Evolutionary conservation across 2,329 filamentous ascomycete genomes (phyloP).

Genomic region (Ascochyta rabiei): DNA sequence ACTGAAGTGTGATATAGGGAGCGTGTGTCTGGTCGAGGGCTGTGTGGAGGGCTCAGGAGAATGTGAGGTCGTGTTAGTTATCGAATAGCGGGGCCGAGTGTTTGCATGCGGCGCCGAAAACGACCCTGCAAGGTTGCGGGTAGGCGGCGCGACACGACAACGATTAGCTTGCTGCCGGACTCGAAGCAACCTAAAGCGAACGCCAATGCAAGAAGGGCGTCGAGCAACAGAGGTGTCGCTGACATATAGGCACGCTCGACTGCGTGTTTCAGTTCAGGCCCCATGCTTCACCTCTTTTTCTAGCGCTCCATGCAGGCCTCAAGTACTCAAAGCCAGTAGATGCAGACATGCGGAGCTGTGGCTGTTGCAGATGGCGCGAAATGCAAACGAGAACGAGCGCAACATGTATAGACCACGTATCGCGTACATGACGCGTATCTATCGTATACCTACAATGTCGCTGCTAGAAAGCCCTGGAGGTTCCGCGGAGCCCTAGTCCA

Average conservation of each 20-base stretch:
- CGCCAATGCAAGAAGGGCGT: slow-evolving; percentile 9
- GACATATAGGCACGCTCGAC: slow-evolving; percentile 17
- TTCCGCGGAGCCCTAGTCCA: neutral
- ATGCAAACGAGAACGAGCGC: neutral
- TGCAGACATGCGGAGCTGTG: slow-evolving; percentile 3
- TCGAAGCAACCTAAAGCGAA: slow-evolving; percentile 15
- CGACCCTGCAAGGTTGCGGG: slow-evolving; percentile 27
- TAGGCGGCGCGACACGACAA: slow-evolving; percentile 13
- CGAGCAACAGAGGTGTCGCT: slow-evolving; percentile 7
- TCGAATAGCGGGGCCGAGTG: slow-evolving; percentile 20
- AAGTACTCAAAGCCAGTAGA: slow-evolving; percentile 6
- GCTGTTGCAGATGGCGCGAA: neutral
- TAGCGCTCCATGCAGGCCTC: slow-evolving; percentile 23
- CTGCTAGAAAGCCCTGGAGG: neutral
- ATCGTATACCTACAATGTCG: neutral
- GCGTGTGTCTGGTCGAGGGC: slow-evolving; percentile 23
- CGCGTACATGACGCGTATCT: slow-evolving; percentile 7
- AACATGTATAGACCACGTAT: neutral
- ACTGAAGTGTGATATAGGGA: slow-evolving; percentile 16
- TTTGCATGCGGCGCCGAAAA: slow-evolving; percentile 27
- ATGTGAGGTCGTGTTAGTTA: slow-evolving; percentile 30
- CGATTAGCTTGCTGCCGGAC: slow-evolving; percentile 8
- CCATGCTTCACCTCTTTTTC: slow-evolving; percentile 31
- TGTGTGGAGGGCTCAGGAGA: slow-evolving; percentile 31
- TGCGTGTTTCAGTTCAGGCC: slow-evolving; percentile 24